Base-by-base conservation (phyloP, 1,284 basidiomycete species). In the Microbotryum saponariae region DNA sequence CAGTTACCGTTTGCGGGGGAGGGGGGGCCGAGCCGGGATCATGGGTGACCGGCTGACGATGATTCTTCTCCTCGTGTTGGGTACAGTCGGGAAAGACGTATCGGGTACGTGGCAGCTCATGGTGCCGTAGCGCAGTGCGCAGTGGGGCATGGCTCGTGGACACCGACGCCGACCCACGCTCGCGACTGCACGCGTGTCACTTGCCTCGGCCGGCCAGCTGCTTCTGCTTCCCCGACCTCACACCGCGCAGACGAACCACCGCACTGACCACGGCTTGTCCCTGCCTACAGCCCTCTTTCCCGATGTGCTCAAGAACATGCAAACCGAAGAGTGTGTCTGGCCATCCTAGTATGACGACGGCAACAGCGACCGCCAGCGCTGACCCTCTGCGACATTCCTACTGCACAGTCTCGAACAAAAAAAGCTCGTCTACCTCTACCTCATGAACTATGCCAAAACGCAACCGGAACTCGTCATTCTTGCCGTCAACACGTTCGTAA, bases 371-470 rank as follows among this genome's bases (percentile, higher is more conserved):
- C 6, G 23, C n/a, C 27, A 5, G 47, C 1, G 23, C 37, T 42
- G 37, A 42, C 12, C 37, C 37, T 53, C 12, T 14, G 8, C 27
- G 7, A 31, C 8, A 31, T 10, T 31, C 21, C 51, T 42, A 14
- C 18, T 23, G 58, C 88, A 91, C 75, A 25, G 90, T 74, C 82
- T 94, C 57, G 91, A 93, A 74, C 90, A 93, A 76, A 94, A 93
- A 82, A 93, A 94, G 77, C 87, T 98, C 51, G 94, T 97, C 27
- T 98, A 98, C 74, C 84, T 97, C 51, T 98, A 97, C 76, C 85
- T 97, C 62, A 97, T 97, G 87, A 96, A 97, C 79, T 97, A 97
- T 72, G 92, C 93, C 56, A 96, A 96, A 76, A 93, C 94, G 9
- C 94, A 98, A 74, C 94, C 96, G 0, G 94, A 98, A 76, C 82